Conservation (phyloP, 2,329 filamentous ascomycete species). For the Cytospora paraplurivora region DNA sequence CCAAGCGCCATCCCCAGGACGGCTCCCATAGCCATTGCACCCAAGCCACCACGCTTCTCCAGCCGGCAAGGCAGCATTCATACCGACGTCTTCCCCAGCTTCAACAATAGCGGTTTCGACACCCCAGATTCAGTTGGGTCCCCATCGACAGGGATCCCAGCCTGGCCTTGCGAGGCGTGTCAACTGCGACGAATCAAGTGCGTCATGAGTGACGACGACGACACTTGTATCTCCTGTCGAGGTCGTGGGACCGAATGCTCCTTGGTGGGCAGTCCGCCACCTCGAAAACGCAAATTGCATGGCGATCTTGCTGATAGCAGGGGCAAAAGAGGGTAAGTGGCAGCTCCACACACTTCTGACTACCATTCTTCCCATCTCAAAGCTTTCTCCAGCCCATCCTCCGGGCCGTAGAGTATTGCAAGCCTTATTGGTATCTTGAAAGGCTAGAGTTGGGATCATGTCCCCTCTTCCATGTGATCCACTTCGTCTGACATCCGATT, state of each 20-base stretch:
- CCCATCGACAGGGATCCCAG: constrained; percentile 44
- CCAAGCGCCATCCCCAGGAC: constrained; percentile 58
- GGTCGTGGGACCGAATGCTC: constrained; percentile 79
- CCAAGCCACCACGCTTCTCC: constrained; percentile 55
- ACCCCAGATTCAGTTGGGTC: constrained; percentile 51
- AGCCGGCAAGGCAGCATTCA: constrained; percentile 51
- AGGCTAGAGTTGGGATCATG: constrained; percentile 19
- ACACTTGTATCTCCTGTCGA: constrained; percentile 74
- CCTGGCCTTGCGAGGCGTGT: constrained; percentile 72
- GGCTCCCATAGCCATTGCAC: constrained; percentile 67
- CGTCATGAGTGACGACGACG: constrained; percentile 72
- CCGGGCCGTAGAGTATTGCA: constrained; percentile 16
- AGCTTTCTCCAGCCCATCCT: neutral
- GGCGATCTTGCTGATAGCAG: constrained; percentile 62
- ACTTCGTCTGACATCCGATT: constrained; percentile 51
- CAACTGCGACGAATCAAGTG: constrained; percentile 74
- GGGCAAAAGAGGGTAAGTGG: constrained; percentile 70
- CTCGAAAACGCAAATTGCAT: constrained; percentile 78
- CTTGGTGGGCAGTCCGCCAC: constrained; percentile 73
- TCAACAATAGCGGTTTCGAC: constrained; percentile 49
- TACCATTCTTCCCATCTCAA: constrained; percentile 16
- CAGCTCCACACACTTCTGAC: constrained; percentile 24
- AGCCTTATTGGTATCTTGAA: constrained; percentile 15
- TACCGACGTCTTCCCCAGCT: constrained; percentile 53
- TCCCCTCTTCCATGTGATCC: constrained; percentile 11